Evolutionary conservation across 805 yeast species (phyloP).

Genomic region (Wickerhamiella siamensis): DNA sequence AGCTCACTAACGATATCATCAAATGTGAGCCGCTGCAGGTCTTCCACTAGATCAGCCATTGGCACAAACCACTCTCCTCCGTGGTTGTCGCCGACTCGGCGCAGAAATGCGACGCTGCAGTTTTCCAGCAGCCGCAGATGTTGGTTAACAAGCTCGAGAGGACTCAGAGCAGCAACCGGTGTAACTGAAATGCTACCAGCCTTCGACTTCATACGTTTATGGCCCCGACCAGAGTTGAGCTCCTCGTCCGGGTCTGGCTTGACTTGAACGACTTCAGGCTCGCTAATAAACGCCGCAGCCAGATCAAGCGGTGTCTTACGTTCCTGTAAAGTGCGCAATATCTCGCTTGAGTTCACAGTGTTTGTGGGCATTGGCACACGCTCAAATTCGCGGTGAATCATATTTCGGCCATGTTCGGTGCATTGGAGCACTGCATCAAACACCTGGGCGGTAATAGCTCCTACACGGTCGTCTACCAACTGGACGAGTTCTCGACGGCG

Average conservation of each 20-base stretch:
- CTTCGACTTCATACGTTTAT: conserved; percentile 9
- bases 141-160: conserved; percentile 30
- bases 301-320: conserved; percentile 6
- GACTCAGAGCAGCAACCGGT: neutral
- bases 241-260: conserved; percentile 2
- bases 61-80: conserved; percentile 32
- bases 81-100: conserved; percentile 39
- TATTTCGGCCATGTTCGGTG: conserved; percentile 33
- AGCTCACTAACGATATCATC: conserved; percentile 24
- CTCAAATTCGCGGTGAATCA: conserved; percentile 21
- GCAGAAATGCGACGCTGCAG: conserved; percentile 38
- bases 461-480: conserved; percentile 53
- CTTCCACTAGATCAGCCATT: conserved; percentile 20
- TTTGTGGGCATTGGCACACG: conserved; percentile 18
- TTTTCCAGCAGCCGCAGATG: conserved; percentile 58
- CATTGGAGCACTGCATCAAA: conserved; percentile 43
- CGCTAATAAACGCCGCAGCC: conserved; percentile 8
- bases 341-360: conserved; percentile 13
- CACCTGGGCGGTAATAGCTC: conserved; percentile 49
- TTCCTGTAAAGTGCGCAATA: conserved; percentile 7
- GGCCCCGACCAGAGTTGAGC: conserved; percentile 23
- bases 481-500: conserved; percentile 51
- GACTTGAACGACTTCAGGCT: neutral
- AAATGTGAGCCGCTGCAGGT: conserved; percentile 21
- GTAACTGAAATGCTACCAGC: neutral